Conservation (phyloP, 2,329 filamentous ascomycete species). For the Trichoderma sp. region DNA sequence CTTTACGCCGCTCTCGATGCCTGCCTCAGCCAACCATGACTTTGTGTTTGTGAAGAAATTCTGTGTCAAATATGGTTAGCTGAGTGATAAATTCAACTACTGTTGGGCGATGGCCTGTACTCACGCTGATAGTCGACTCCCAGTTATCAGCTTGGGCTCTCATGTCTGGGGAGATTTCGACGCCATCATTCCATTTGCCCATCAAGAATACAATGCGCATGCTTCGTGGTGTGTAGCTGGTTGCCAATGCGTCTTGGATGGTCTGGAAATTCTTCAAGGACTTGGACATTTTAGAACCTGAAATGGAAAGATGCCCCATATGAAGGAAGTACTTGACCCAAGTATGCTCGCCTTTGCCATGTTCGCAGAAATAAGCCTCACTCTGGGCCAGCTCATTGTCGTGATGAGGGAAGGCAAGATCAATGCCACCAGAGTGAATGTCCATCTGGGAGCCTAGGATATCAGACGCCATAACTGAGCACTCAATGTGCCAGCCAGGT, state of each 20-base stretch:
- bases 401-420: slow-evolving; percentile 87
- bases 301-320: slow-evolving; percentile 84
- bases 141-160: slow-evolving; percentile 70
- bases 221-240: slow-evolving; percentile 70
- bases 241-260: slow-evolving; percentile 74
- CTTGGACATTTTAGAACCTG: slow-evolving; percentile 94
- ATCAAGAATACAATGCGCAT: slow-evolving; percentile 85
- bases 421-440: slow-evolving; percentile 89
- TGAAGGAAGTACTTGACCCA: slow-evolving; percentile 98
- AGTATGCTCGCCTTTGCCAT: slow-evolving; percentile 56
- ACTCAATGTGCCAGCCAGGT: slow-evolving; percentile 97
- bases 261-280: slow-evolving; percentile 95
- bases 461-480: slow-evolving; percentile 91
- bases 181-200: slow-evolving; percentile 84
- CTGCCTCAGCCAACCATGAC: slow-evolving; percentile 50
- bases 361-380: slow-evolving; percentile 73
- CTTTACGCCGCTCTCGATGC: slow-evolving; percentile 35
- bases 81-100: too few species aligned
- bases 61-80: slow-evolving; percentile 34
- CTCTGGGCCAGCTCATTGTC: slow-evolving; percentile 91
- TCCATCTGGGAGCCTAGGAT: slow-evolving; percentile 84
- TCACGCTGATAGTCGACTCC: slow-evolving; percentile 72
- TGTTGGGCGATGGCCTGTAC: slow-evolving; percentile 24
- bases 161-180: slow-evolving; percentile 86
- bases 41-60: slow-evolving; percentile 61